Evolutionary conservation across 2,329 filamentous ascomycete genomes (phyloP).

Genomic region (Dendrostoma leiphaemia): DNA sequence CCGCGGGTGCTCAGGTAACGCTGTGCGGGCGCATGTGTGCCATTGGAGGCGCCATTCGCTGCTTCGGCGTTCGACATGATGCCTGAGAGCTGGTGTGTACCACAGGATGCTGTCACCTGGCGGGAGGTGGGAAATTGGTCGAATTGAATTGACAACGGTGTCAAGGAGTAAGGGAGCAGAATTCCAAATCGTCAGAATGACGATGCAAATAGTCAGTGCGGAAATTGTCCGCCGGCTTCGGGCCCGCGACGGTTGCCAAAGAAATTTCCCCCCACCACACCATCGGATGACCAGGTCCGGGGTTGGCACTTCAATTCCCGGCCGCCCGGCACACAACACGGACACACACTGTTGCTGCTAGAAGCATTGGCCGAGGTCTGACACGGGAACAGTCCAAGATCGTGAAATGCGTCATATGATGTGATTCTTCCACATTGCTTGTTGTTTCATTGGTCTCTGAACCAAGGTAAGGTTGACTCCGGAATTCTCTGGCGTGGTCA

Average conservation of each 20-base stretch:
- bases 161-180: neutral
- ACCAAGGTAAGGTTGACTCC: no score
- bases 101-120: neutral
- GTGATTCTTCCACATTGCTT: no score
- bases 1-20: slow-evolving; percentile 51
- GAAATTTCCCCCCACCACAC: slow-evolving; percentile 3
- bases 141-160: neutral
- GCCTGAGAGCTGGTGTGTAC: neutral
- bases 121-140: neutral
- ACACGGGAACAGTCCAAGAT: no score
- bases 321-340: no score
- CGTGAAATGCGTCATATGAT: no score
- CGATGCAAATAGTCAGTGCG: neutral
- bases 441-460: no score
- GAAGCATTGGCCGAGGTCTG: no score
- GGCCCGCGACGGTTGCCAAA: slow-evolving; percentile 8
- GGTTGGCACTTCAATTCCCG: no score
- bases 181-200: no score
- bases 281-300: neutral
- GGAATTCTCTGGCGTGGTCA: neutral
- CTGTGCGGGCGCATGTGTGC: slow-evolving; percentile 44
- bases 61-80: slow-evolving; percentile 42
- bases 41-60: slow-evolving; percentile 31
- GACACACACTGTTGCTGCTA: no score
- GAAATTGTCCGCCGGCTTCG: slow-evolving; percentile 10